Evolutionary conservation across 2,329 filamentous ascomycete genomes (phyloP), one percentile per base, ranked within the genome.

Genomic region (Ascochyta lentis): DNA sequence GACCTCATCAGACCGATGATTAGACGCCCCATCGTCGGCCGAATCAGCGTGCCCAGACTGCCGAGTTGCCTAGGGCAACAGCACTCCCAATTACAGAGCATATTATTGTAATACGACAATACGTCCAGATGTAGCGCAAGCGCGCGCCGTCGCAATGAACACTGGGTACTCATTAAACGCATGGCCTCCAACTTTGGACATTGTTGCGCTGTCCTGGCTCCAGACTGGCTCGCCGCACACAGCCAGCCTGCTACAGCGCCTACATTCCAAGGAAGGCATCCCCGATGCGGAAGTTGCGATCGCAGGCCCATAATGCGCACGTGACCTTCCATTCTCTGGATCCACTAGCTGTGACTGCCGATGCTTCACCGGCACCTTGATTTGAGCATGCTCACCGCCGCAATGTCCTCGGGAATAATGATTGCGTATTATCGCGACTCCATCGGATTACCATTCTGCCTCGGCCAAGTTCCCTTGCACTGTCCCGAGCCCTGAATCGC

Each of bases 1-100:
- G 19, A 49, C 19, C 24, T 24, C 35, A 24, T 49, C 26, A 27
- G 45, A 23, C 44, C 27, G 40, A 42, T 46, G 54, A 57, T 49
- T 53, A 53, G 44, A 53, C 49, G 49, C 35, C 49, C 54, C 50
- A 16, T 40, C 26, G 33, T 45, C 50, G 49, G 55, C 55, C 55
- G 50, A 58, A 50, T 58, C 45, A 55, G 31, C 37, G 33, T 43
- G 37, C 15, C 44, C 44, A 57, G 41, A 46, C 19, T 52, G 55
- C 50, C 55, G 55, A 58, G 55, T 58, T 58, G 55, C 55, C 55
- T 50, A 54, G 55, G 55, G 55, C 55, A 58, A 58, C 55, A 27
- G 37, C 16, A 41, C 46, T 58, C 16, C 46, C 55, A 58, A 58
- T 58, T 54, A 58, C 55, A 53, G 41, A 47, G 37, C n/a, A 51